Conservation (phyloP, 2,329 filamentous ascomycete species). For the Cladosporium sphaerospermum region DNA sequence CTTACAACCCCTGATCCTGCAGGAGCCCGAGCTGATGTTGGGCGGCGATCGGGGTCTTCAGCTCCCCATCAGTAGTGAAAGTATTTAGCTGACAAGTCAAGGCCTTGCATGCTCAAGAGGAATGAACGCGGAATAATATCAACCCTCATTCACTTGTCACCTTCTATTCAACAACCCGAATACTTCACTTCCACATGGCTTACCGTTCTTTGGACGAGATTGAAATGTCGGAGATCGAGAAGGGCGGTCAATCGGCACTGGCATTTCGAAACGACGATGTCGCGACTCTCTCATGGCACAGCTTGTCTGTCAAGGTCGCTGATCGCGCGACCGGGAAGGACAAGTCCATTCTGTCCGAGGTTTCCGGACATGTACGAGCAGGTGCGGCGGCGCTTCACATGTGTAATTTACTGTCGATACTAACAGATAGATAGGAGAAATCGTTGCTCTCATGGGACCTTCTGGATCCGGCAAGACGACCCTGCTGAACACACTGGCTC, state of each 20-base stretch:
- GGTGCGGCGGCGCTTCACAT: slow-evolving; percentile 54
- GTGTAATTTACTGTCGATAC: slow-evolving; percentile 19
- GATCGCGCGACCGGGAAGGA: slow-evolving; percentile 57
- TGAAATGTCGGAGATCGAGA: not conserved
- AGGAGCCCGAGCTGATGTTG: too few species aligned
- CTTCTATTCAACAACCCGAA: too few species aligned
- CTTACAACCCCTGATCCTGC: too few species aligned
- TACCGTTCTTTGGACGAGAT: too few species aligned
- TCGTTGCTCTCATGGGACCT: slow-evolving; percentile 75
- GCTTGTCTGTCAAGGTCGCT: slow-evolving; percentile 61
- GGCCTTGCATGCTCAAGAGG: too few species aligned
- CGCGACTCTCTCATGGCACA: slow-evolving; percentile 55
- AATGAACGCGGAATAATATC: too few species aligned
- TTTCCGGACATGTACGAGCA: slow-evolving; percentile 49
- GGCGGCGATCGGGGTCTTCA: too few species aligned
- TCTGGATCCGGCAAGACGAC: slow-evolving; percentile 68
- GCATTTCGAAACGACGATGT: slow-evolving; percentile 53
- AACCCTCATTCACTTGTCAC: too few species aligned
- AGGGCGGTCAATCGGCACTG: not conserved
- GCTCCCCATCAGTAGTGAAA: too few species aligned
- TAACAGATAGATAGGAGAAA: slow-evolving; percentile 46
- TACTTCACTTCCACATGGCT: too few species aligned
- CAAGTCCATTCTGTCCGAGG: slow-evolving; percentile 53
- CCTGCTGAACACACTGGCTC: slow-evolving; percentile 69
- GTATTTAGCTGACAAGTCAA: too few species aligned